A percentile compares a stretch with the other conserved stretches of the same genome.
phyloP scores from a whole-genome alignment of 1,284 basidiomycete genomes.

The Exsudoporus floridanus region DNA sequence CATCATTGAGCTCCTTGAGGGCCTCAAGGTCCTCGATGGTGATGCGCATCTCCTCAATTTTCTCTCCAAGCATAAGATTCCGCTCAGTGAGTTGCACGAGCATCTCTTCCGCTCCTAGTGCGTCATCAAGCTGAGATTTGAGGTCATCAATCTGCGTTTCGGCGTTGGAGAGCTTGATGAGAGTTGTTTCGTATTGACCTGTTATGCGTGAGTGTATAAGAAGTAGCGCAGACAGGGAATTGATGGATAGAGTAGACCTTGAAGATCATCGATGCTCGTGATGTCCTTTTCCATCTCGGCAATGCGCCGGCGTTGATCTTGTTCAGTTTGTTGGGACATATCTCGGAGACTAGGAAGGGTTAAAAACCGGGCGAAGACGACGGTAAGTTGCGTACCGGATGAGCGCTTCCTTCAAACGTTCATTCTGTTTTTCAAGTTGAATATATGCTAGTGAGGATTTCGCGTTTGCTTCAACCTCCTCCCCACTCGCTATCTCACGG shows the following conservation, averaged over 20 bases:
- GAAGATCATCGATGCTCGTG: constrained; percentile 63
- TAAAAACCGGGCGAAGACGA: neutral
- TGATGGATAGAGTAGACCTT: constrained; percentile 43
- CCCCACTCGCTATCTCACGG: constrained; percentile 25
- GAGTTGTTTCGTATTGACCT: constrained; percentile 80
- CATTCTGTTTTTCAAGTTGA: constrained; percentile 96
- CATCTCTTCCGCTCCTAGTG: constrained; percentile 94
- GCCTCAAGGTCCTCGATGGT: constrained; percentile 96
- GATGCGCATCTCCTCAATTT: constrained; percentile 94
- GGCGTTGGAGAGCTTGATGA: constrained; percentile 80
- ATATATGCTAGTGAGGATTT: constrained; percentile 79
- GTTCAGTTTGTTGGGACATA: constrained; percentile 83
- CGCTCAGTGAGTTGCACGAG: constrained; percentile 94
- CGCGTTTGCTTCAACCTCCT: constrained; percentile 46
- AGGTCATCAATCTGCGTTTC: constrained; percentile 92
- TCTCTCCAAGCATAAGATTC: constrained; percentile 91
- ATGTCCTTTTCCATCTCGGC: constrained; percentile 90
- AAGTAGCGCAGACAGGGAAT: constrained; percentile 7
- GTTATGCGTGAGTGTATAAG: constrained; percentile 12
- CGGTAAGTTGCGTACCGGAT: constrained; percentile 57
- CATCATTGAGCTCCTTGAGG: constrained; percentile 93
- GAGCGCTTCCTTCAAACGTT: constrained; percentile 91
- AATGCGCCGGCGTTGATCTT: constrained; percentile 80
- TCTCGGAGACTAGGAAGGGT: constrained; percentile 69
- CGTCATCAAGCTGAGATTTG: constrained; percentile 93